Base-by-base conservation (phyloP, 1,139 yeast genomes). In the Taphrina deformans region DNA sequence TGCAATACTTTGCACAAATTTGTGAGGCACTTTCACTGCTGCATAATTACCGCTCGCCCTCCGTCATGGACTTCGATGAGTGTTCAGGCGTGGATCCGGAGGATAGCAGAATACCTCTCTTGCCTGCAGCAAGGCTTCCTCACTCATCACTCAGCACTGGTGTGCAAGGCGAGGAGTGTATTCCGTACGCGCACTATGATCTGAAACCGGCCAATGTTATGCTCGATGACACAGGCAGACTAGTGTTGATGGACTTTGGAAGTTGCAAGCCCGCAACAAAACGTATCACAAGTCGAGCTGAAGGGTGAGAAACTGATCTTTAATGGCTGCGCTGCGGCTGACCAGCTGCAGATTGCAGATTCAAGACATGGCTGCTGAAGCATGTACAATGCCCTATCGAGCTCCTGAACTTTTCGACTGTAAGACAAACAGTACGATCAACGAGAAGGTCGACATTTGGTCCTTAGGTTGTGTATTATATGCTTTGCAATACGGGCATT, bases 401-500 rank as follows among this genome's bases (percentile, higher is more conserved):
- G 96, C 97, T 0, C 98, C 98, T 0, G 98, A 92, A 73, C 78
- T 92, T 55, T 78, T 91, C 67, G 95, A 89, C 71, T 88, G 90
- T 61, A 84, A 83, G 61, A 83, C 89, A 0, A 86, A 86, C 58
- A 75, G 83, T 14, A 75, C 76, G 3, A 80, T 92, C 55, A 85
- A 86, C 67, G 96, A 88, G 72, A 82, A 83, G 65, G 86, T 88
- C 3, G 98, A 92, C 73, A 84, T 92, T 18, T 59, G 62, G 66
- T 87, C 96, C 4, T 75, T 91, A 38, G 98, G 98, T 0, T 90
- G 97, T 73, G 79, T 90, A 1, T 73, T 90, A 26, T 92, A 88
- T 75, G 84, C 92, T 1, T 77, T 89, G 69, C 81, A 93, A 75
- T 92, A 88, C 75, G 87, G 88, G 0, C 81, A 81, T 46, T 88